Evolutionary conservation across 2,329 filamentous ascomycete species (phyloP), one percentile per base, ranked within the genome.

Genomic region (Colletotrichum phormii): DNA sequence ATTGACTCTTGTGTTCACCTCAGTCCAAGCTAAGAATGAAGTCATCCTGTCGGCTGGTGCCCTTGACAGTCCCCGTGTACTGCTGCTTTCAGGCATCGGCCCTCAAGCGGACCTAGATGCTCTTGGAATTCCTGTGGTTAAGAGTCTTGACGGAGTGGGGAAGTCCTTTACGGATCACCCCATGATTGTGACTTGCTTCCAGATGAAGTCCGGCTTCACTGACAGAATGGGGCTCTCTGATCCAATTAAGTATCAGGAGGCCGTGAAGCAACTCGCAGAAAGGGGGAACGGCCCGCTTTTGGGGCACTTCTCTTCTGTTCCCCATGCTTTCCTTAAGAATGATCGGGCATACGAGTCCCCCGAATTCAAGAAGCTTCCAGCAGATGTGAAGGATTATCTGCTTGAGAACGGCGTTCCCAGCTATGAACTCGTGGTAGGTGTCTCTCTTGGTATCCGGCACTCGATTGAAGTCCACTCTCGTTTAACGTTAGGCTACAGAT

Each of bases 31-130:
- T 31, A 93, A 91, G n/a, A 86, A 84, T 76, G 92, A 94, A 82
- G 93, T 91, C 53, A 88, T 93, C 75, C 84, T 93, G 75, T 92
- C 89, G 80, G 90, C 90, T 51, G 91, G 91, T 77, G 89, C 91
- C 61, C 86, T 93, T 62, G 90, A 93, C 80, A 92, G 90, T 1
- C 90, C 90, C 15, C 59, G 67, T 31, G 86, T 90, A 58, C 73
- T 81, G 1, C 75, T 82, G 1, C 73, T 64, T 1, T 71, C 63
- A 2, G 60, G 58, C 13, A 8, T 63, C 22, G 35, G 49, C 8
- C 70, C 61, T 58, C 9, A 12, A 1, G 1, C 5, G 6, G 33
- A 24, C 4, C 22, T 67, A 0, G 7, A 18, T 26, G 77, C 22
- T 1, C 42, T 72, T 3, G 54, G 35, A 13, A 60, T 62, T 12